Evolutionary conservation across 2,329 filamentous ascomycete species (phyloP).

Genomic region (Colletotrichum chrysophilum): DNA sequence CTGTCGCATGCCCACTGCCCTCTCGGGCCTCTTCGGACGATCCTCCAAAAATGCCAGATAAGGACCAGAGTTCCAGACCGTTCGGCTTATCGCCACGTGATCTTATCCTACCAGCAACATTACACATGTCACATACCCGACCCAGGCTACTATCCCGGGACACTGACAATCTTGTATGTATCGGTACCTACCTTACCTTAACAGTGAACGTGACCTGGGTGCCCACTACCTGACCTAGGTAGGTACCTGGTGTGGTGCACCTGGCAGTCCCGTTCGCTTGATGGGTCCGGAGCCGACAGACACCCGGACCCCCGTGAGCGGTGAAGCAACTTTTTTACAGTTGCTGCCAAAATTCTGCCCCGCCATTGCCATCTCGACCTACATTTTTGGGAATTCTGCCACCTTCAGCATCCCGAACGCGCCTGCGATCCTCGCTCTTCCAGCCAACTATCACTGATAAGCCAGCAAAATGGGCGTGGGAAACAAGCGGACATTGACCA

Average conservation of each 20-base stretch:
- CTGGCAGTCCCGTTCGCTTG: not conserved
- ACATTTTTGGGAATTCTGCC: conserved; percentile 3
- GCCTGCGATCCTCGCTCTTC: no score
- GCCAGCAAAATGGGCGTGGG: conserved; percentile 67
- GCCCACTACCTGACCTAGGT: not conserved
- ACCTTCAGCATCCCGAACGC: not conserved
- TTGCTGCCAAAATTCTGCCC: conserved; percentile 6
- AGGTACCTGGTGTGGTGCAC: no score
- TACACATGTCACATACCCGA: not conserved
- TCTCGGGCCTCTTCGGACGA: not conserved
- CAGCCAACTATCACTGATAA: not conserved
- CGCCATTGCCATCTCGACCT: not conserved
- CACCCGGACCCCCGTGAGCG: not conserved
- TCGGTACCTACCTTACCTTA: not conserved
- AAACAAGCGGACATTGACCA: conserved; percentile 70
- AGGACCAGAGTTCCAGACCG: not conserved
- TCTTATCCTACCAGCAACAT: not conserved
- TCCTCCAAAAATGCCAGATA: conserved; percentile 10
- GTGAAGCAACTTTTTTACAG: conserved; percentile 12
- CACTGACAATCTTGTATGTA: not conserved
- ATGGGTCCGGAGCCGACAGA: not conserved
- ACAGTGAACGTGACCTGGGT: not conserved
- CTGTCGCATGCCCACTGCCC: conserved; percentile 2
- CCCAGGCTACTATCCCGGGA: not conserved
- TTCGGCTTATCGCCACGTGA: conserved; percentile 7